Base-by-base conservation (phyloP, 2,329 filamentous ascomycete species). In the Venturia effusa region DNA sequence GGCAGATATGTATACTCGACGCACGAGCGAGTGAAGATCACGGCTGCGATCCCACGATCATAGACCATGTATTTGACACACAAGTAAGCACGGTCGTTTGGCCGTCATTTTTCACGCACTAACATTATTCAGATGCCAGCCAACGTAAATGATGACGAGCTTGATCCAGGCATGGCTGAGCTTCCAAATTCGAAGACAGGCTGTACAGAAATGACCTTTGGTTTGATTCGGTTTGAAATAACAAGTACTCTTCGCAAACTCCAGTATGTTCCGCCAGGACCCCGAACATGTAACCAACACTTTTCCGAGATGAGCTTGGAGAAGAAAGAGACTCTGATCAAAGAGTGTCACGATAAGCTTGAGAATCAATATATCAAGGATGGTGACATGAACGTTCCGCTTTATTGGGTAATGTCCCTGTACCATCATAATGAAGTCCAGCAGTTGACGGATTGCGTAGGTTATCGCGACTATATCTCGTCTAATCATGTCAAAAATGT, bases 401-500 rank as follows among this genome's bases (percentile, higher is more conserved):
- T 90, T 1, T 85, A 85, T 67, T 90, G 87, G 86, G 83, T 55
- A 34, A 88, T 32, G 83, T 83, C 10, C 22, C 34, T 5, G 27
- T 32, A 34, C 7, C 27, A 55, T 55, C 8, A 4, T 24, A 19
- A 19, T 6, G 2, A 34, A 34, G 17, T 15, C 24, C 4, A 19
- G 13, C 17, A 15, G 11, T 30, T 55, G 34, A 55, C 27, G 11
- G 8, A 3, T 55, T 27, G 7, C 30, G 2, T 30, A 55, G 51
- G 51, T 63, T 11, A 51, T 63, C 34, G 61, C 61, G 7, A 63
- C 61, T 15, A 22, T 90, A 30, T 82, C 84, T 3, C 83, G 88
- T 11, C 79, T 93, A 39, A 85, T 92, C 66, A 83, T 92, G 75
- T 86, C 86, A 62, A 93, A 92, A 74, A 85, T 92, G 78, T 90